Percentiles rank a stretch among this genome's conserved stretches.
These are phyloP conservation scores for Aspergillus ochraceoroseus DNA, from an alignment of 2,329 filamentous ascomycete species.

Conservation along the genomic window DNA sequence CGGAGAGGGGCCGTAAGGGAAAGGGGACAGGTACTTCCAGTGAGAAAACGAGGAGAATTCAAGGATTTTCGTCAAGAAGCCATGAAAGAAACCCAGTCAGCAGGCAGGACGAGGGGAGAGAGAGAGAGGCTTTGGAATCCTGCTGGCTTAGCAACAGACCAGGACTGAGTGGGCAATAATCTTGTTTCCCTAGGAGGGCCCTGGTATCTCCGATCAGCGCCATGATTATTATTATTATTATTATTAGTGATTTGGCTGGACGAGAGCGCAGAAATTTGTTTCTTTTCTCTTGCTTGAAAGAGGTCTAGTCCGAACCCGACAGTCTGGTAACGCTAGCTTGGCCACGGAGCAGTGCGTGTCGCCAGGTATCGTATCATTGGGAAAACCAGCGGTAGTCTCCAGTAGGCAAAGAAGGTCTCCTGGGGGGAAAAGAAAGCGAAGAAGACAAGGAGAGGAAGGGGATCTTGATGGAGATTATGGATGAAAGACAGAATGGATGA, in stretches of 20 bases:
- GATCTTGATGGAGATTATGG: neutral
- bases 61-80: conserved; percentile 7
- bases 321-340: conserved; percentile 32
- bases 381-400: conserved; percentile 28
- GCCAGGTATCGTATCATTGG: conserved; percentile 25
- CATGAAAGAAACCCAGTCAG: conserved; percentile 13
- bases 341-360: conserved; percentile 34
- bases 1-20: neutral
- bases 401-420: conserved; percentile 8
- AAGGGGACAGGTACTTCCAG: conserved; percentile 4
- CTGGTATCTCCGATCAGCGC: conserved; percentile 18
- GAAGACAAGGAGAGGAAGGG: neutral
- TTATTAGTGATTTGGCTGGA: conserved; percentile 14
- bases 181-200: conserved; percentile 11
- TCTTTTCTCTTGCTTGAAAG: conserved; percentile 17
- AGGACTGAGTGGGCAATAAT: conserved; percentile 12
- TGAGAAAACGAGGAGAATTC: conserved; percentile 8
- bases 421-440: conserved; percentile 4
- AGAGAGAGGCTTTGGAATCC: conserved; percentile 7
- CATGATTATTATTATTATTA: too few species aligned
- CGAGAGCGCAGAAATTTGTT: conserved; percentile 16
- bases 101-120: conserved; percentile 6
- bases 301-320: conserved; percentile 32
- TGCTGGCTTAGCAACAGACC: conserved; percentile 9
- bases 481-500: neutral